Evolutionary conservation across 2,329 filamentous ascomycete genomes (phyloP).

Genomic region (Pseudocercospora vitis): DNA sequence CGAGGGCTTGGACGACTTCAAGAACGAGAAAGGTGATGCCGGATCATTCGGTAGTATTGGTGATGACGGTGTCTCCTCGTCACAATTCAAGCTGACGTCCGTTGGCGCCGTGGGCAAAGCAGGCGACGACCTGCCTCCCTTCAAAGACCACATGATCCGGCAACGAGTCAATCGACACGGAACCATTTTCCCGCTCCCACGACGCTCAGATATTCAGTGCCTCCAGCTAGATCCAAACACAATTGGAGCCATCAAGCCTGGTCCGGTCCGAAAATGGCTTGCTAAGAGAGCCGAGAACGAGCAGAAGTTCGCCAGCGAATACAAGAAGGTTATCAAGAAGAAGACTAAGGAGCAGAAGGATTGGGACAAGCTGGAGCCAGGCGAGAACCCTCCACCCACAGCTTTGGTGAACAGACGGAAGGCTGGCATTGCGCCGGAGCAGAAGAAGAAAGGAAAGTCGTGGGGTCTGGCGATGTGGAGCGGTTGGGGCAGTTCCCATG

Average conservation of each 20-base stretch:
- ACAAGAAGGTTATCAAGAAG: slow-evolving; percentile 70
- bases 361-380: slow-evolving; percentile 67
- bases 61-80: slow-evolving; percentile 29
- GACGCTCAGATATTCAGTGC: slow-evolving; percentile 64
- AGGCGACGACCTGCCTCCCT: slow-evolving; percentile 77
- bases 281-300: slow-evolving; percentile 72
- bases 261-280: slow-evolving; percentile 81
- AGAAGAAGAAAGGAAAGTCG: slow-evolving; percentile 48
- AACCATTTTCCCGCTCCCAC: slow-evolving; percentile 65
- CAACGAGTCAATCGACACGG: slow-evolving; percentile 82
- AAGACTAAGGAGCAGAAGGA: slow-evolving; percentile 69
- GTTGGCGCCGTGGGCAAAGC: slow-evolving; percentile 70
- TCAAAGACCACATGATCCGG: slow-evolving; percentile 85
- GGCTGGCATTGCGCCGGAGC: slow-evolving; percentile 31
- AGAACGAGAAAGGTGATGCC: slow-evolving; percentile 19
- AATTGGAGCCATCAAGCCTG: slow-evolving; percentile 77
- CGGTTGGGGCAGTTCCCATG: slow-evolving; percentile 84
- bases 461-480: slow-evolving; percentile 81
- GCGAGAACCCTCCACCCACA: slow-evolving; percentile 78
- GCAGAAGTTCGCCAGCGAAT: slow-evolving; percentile 66
- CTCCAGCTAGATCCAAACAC: slow-evolving; percentile 63
- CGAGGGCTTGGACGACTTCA: slow-evolving; percentile 31
- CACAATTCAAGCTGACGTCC: slow-evolving; percentile 24
- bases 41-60: slow-evolving; percentile 22
- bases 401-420: slow-evolving; percentile 60